phyloP scores from a whole-genome alignment of 352 stramenopile species.

The Globisporangium heterothallicum region DNA sequence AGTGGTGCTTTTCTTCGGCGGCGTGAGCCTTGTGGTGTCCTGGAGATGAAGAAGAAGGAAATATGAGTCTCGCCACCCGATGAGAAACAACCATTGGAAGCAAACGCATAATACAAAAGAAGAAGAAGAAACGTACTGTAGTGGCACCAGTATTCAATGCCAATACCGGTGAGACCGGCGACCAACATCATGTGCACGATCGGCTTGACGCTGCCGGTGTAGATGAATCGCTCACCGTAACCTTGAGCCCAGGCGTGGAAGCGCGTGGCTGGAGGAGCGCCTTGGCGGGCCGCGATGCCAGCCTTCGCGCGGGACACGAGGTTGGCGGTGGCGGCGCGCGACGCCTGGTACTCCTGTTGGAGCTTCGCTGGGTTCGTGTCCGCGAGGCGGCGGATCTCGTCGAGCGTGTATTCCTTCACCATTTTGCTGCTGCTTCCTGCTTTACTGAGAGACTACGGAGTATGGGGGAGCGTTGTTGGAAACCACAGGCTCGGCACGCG shows the following conservation, averaged over 20 bases:
- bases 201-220: conserved; percentile 65
- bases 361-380: conserved; percentile 72
- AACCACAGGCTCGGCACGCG: neutral
- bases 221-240: conserved; percentile 73
- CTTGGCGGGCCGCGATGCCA: conserved; percentile 50
- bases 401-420: conserved; percentile 72
- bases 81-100: conserved; percentile 2
- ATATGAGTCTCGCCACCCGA: too few species aligned
- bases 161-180: conserved; percentile 42
- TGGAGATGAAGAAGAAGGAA: too few species aligned
- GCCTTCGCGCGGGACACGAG: conserved; percentile 56
- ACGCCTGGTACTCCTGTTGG: conserved; percentile 62
- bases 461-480: neutral
- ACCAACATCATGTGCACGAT: conserved; percentile 77
- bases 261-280: conserved; percentile 45
- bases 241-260: conserved; percentile 68
- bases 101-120: conserved; percentile 12
- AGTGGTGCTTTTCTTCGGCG: conserved; percentile 52
- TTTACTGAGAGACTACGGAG: conserved; percentile 2
- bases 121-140: conserved; percentile 36
- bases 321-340: conserved; percentile 55
- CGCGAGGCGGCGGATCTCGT: conserved; percentile 74
- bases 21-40: conserved; percentile 46
- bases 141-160: conserved; percentile 62
- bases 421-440: conserved; percentile 24